Base-by-base conservation (phyloP, 805 yeast species). In the Metschnikowia bowlesiae region DNA sequence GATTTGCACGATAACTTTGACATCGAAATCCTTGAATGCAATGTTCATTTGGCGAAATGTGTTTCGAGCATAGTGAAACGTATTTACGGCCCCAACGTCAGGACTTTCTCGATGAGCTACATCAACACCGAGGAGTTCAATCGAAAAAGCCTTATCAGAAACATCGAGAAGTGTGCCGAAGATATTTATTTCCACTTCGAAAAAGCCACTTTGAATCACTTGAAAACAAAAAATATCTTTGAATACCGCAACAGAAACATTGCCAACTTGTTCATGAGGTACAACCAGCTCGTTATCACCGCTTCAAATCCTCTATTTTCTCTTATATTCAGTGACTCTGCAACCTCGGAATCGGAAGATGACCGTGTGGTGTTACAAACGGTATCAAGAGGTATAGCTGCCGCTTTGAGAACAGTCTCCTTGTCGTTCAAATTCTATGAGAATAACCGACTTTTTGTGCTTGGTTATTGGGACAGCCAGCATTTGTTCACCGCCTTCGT, bases 381-480 rank as follows among this genome's bases (percentile, higher is more conserved):
- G 6, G 61, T 71, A 8, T 57, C 66, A 18, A 63, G 61, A 45
- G 64, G 70, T 8, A 53, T 69, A 4, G 53, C 57, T 18, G 63
- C 69, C 0, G 65, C 75, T 3, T 56, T 65, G 47, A 47, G 67
- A 16, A 64, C 68, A 2, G 61, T 72, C 18, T 66, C 68, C 46
- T 60, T 71, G 5, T 43, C 68, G 4, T 39, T 61, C 32, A 62
- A 67, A 46, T 57, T 72, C 39, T 66, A 62, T 39, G 62, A 62
- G 33, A 52, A 60, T 46, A 52, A 63, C n/a, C 58, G 65, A 40
- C 51, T 70, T 11, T 71, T 71, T 48, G 54, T 61, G 18, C 54
- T 67, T 14, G 77, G 76, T 2, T 70, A 64, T 49, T 71, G 74
- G 73, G 77, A 73, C 50, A 57, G 69, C 42, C 73, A 69, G 52